Conservation (phyloP, 768 basidiomycete genomes). For the Lactarius sanguifluus region DNA sequence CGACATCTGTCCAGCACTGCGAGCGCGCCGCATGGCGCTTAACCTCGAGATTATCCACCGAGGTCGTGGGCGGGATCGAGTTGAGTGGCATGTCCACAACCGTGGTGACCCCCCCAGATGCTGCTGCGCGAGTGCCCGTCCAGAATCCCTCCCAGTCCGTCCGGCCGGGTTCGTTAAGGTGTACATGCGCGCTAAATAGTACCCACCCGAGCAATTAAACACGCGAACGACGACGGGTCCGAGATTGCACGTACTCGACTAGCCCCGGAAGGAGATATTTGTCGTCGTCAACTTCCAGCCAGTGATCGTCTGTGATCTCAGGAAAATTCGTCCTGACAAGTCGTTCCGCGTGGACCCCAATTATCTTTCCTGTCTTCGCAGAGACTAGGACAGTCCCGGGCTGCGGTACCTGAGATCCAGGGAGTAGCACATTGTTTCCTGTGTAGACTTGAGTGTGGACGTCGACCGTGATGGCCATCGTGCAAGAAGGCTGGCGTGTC, state of each 20-base stretch:
- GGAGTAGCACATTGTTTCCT: conserved; percentile 34
- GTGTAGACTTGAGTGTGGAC: conserved; percentile 10
- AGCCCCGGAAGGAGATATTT: conserved; percentile 51
- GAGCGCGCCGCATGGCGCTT: conserved; percentile 72
- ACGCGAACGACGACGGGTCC: not conserved
- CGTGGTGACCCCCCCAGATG: conserved; percentile 92
- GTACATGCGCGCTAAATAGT: conserved; percentile 73
- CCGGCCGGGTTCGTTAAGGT: conserved; percentile 91
- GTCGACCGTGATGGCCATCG: conserved; percentile 12
- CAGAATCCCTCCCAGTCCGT: conserved; percentile 94
- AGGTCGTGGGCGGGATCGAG: conserved; percentile 94
- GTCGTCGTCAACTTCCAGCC: conserved; percentile 42
- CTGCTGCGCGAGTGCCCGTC: conserved; percentile 88
- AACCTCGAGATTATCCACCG: conserved; percentile 64
- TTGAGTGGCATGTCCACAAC: conserved; percentile 98
- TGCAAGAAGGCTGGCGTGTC: not conserved
- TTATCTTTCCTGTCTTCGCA: conserved; percentile 42
- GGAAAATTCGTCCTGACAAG: conserved; percentile 30
- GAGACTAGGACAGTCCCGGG: conserved; percentile 48
- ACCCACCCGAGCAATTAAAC: not conserved
- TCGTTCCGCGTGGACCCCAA: conserved; percentile 34
- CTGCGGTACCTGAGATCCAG: conserved; percentile 30
- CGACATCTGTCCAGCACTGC: conserved; percentile 79
- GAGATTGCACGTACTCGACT: conserved; percentile 47
- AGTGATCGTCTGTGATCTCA: conserved; percentile 33